phyloP scores from a whole-genome alignment of 2,329 filamentous ascomycete genomes.

The Beauveria sp. region DNA sequence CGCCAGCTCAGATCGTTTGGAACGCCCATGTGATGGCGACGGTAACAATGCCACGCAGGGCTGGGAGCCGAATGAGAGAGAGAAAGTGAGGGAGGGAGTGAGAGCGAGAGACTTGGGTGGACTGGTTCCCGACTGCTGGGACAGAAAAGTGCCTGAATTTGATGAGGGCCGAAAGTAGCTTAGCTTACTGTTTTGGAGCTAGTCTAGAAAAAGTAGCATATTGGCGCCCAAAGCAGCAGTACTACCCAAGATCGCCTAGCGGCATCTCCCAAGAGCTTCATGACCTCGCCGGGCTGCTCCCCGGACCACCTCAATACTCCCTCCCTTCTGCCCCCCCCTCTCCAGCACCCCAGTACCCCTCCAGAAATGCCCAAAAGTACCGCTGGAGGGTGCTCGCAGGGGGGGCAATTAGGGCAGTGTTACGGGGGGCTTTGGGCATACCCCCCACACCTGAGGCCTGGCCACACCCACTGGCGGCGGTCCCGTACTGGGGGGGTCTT shows the following conservation, averaged over 20 bases:
- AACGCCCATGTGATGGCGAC: conserved; percentile 10
- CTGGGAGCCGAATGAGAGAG: conserved; percentile 11
- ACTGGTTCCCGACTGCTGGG: conserved; percentile 3
- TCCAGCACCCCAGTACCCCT: background rate
- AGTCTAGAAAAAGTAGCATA: background rate
- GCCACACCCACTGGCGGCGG: conserved; percentile 7
- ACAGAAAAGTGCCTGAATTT: background rate
- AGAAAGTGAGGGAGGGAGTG: no score
- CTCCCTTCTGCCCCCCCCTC: background rate
- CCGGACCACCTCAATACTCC: background rate
- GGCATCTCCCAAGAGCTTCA: background rate
- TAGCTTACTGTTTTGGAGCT: rapidly evolving
- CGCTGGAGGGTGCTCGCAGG: background rate
- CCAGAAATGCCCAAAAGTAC: conserved; percentile 5
- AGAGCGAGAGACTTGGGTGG: no score
- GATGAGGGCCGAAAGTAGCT: background rate
- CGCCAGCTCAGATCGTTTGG: background rate
- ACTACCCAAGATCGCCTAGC: background rate
- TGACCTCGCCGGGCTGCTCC: conserved; percentile 7
- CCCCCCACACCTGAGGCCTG: background rate
- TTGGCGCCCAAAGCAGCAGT: background rate
- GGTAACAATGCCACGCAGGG: conserved; percentile 13
- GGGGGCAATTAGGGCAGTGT: background rate
- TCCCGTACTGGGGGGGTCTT: conserved; percentile 5
- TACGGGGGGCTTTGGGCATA: background rate